Percentiles rank a stretch among this genome's conserved stretches.
phyloP scores from a whole-genome alignment of 2,329 filamentous ascomycete genomes.

The Calonectria honghensis region DNA sequence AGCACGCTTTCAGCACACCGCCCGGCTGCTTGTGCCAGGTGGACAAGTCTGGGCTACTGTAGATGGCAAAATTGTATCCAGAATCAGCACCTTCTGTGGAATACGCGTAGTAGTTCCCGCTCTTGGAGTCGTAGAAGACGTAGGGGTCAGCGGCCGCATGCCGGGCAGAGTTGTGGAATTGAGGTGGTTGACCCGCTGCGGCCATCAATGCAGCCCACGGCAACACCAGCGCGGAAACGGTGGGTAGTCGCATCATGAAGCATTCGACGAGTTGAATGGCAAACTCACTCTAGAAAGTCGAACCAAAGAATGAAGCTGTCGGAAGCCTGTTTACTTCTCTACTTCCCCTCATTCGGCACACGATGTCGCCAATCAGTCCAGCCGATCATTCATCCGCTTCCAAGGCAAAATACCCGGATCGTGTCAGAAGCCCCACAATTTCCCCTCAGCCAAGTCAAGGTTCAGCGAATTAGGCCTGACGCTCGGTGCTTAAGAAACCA shows the following conservation, averaged over 20 bases:
- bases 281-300: background rate
- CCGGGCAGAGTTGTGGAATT: constrained; percentile 59
- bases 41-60: constrained; percentile 60
- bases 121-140: constrained; percentile 57
- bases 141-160: constrained; percentile 59
- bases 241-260: constrained; percentile 19
- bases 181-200: constrained; percentile 41
- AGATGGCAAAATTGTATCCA: constrained; percentile 59
- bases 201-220: constrained; percentile 17
- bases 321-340: background rate
- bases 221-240: constrained; percentile 2
- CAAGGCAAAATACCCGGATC: constrained; percentile 23
- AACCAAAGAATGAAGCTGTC: background rate
- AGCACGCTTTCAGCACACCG: constrained; percentile 59
- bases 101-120: constrained; percentile 59
- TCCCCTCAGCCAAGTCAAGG: background rate
- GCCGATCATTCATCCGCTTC: constrained; percentile 25
- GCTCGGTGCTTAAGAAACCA: background rate
- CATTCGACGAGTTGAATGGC: background rate
- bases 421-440: constrained; percentile 24
- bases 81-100: constrained; percentile 60
- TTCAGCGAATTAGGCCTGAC: background rate
- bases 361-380: constrained; percentile 10
- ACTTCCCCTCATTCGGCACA: constrained; percentile 11
- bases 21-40: constrained; percentile 60